A percentile compares a stretch with the other conserved stretches of the same genome.
Evolutionary conservation across 768 basidiomycete genomes (phyloP).

Genomic region (Inosperma sp.): DNA sequence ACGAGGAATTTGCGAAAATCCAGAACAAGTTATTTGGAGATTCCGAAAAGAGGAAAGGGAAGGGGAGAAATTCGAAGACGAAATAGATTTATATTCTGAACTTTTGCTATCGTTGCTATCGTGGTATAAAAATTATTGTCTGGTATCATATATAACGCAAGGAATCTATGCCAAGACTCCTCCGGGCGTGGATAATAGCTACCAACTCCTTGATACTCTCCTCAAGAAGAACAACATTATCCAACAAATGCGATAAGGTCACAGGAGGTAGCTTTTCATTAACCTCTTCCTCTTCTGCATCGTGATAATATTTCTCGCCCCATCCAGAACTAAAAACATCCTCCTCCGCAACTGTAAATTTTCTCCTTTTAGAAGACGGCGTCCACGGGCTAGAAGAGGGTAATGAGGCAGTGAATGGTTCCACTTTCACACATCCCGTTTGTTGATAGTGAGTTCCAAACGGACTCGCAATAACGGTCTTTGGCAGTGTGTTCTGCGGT

Average conservation of each 20-base stretch:
- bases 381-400: constrained; percentile 64
- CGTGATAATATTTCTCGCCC: constrained; percentile 25
- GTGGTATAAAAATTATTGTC: no score
- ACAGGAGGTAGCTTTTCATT: constrained; percentile 40
- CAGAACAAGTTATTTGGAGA: constrained; percentile 54
- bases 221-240: constrained; percentile 92
- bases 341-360: constrained; percentile 60
- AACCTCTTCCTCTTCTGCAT: constrained; percentile 31
- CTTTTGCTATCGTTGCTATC: no score
- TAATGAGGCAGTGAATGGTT: constrained; percentile 60
- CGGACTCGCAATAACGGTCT: constrained; percentile 59
- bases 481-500: constrained; percentile 34
- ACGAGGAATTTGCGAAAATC: constrained; percentile 58
- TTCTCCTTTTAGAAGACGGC: constrained; percentile 40
- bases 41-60: constrained; percentile 25
- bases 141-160: constrained; percentile 61
- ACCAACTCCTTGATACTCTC: constrained; percentile 92
- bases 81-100: constrained; percentile 19
- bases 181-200: constrained; percentile 77
- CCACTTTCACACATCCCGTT: constrained; percentile 65
- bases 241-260: constrained; percentile 79
- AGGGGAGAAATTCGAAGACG: constrained; percentile 32
- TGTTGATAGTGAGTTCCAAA: constrained; percentile 82
- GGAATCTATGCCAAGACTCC: constrained; percentile 80
- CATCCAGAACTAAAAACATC: constrained; percentile 65